Evolutionary conservation across 805 yeast genomes (phyloP).

Genomic region (Candida maesae): DNA sequence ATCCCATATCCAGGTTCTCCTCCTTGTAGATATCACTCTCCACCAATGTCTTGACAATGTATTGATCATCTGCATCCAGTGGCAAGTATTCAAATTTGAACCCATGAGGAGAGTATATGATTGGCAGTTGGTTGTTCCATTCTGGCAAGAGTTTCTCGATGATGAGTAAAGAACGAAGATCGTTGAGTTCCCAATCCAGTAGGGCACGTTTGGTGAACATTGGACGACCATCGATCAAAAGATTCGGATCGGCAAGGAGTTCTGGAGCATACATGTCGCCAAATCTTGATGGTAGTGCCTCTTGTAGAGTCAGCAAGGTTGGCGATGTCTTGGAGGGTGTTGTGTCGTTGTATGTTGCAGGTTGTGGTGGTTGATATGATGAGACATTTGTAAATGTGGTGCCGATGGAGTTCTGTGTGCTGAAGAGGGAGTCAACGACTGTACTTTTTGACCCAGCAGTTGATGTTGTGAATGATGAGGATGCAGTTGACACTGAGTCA

Average conservation of each 20-base stretch:
- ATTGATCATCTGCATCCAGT: conserved; percentile 47
- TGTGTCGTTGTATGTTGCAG: conserved; percentile 4
- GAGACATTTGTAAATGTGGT: conserved; percentile 20
- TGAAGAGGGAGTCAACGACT: conserved; percentile 18
- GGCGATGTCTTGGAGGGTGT: conserved; percentile 1
- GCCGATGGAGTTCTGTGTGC: conserved; percentile 17
- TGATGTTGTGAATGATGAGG: conserved; percentile 2
- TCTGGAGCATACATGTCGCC: conserved; percentile 58
- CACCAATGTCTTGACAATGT: conserved; percentile 46
- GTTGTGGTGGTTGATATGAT: conserved; percentile 5
- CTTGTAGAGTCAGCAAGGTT: conserved; percentile 34
- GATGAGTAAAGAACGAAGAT: conserved; percentile 59
- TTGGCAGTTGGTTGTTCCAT: conserved; percentile 54
- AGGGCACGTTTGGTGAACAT: conserved; percentile 57
- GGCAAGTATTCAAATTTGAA: conserved; percentile 53
- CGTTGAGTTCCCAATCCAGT: conserved; percentile 70
- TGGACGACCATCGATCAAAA: conserved; percentile 57
- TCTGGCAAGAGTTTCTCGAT: conserved; percentile 42
- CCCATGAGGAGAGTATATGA: conserved; percentile 30
- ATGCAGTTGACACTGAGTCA: conserved; percentile 13
- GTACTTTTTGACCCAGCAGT: conserved; percentile 10
- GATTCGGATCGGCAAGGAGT: conserved; percentile 39
- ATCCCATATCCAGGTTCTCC: conserved; percentile 49
- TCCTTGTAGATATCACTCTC: conserved; percentile 64
- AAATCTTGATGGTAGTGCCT: conserved; percentile 50